phyloP scores from a whole-genome alignment of 495 filamentous ascomycete genomes.

The Lophiostoma macrostomum region DNA sequence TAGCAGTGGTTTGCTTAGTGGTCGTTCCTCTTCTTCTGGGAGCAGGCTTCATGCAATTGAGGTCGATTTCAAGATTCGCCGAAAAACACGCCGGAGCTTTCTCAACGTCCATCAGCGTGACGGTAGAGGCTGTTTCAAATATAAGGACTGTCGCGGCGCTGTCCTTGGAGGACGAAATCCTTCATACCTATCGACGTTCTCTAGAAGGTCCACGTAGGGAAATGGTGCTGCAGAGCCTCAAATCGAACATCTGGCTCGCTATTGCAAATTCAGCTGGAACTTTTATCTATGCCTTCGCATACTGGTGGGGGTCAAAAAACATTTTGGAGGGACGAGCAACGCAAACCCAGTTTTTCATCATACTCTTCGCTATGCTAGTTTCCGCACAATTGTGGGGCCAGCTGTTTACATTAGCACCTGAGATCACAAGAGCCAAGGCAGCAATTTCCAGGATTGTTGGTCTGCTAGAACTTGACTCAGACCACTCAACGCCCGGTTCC shows the following conservation, averaged over 20 bases:
- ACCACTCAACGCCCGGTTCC: neutral
- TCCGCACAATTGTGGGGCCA: conserved; percentile 79
- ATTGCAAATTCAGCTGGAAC: conserved; percentile 53
- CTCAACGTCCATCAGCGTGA: conserved; percentile 70
- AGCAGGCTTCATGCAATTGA: conserved; percentile 84
- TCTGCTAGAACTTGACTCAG: conserved; percentile 29
- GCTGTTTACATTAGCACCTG: conserved; percentile 78
- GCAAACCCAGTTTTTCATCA: conserved; percentile 80
- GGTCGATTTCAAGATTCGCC: conserved; percentile 74
- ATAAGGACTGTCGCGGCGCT: conserved; percentile 88
- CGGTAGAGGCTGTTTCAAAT: conserved; percentile 83
- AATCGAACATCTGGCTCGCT: conserved; percentile 53
- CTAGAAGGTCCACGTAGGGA: conserved; percentile 49
- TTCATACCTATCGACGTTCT: conserved; percentile 58
- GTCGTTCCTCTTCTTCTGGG: conserved; percentile 73
- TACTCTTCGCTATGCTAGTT: conserved; percentile 75
- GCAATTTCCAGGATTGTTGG: conserved; percentile 49
- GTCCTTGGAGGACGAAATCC: conserved; percentile 77
- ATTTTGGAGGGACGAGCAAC: conserved; percentile 66
- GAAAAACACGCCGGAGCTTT: conserved; percentile 67
- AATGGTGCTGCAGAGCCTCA: conserved; percentile 47
- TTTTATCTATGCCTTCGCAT: conserved; percentile 77
- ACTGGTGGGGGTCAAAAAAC: conserved; percentile 85
- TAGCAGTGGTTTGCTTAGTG: conserved; percentile 76
- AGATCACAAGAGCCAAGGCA: conserved; percentile 84